These are phyloP conservation scores for Harringtonia lauricola DNA, from an alignment of 2,329 filamentous ascomycete species.

Conservation along the genomic window DNA sequence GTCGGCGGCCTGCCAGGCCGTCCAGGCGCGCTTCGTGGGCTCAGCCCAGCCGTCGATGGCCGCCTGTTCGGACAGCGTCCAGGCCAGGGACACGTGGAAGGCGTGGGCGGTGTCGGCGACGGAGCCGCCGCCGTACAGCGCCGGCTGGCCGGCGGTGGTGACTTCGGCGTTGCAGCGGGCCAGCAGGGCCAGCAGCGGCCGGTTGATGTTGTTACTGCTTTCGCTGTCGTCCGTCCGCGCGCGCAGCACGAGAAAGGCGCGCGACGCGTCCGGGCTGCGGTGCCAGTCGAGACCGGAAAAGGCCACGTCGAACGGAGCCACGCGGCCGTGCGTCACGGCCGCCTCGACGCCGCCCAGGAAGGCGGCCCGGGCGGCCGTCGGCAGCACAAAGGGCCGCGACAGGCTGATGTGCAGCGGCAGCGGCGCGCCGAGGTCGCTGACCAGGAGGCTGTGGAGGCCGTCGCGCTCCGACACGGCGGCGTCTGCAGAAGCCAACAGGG, in stretches of 20 bases:
- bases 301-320: slow-evolving; percentile 24
- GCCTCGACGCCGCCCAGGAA: slow-evolving; percentile 50
- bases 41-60: slow-evolving; percentile 27
- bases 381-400: slow-evolving; percentile 68
- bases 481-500: slow-evolving; percentile 17
- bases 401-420: slow-evolving; percentile 85
- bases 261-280: slow-evolving; percentile 44
- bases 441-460: slow-evolving; percentile 55
- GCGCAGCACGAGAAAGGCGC: slow-evolving; percentile 76
- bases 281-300: slow-evolving; percentile 35
- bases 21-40: slow-evolving; percentile 23
- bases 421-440: slow-evolving; percentile 65
- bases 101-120: slow-evolving; percentile 19
- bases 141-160: slow-evolving; percentile 50
- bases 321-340: slow-evolving; percentile 19
- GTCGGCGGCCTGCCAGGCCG: slow-evolving; percentile 11
- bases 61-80: slow-evolving; percentile 58
- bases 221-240: slow-evolving; percentile 24
- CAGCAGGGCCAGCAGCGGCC: slow-evolving; percentile 53
- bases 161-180: slow-evolving; percentile 54
- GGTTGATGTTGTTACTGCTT: slow-evolving; percentile 20
- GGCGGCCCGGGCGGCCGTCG: slow-evolving; percentile 55
- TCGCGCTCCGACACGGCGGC: too few species aligned
- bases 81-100: slow-evolving; percentile 87
- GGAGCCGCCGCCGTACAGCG: slow-evolving; percentile 47